Conservation (phyloP, 2,329 filamentous ascomycete genomes). For the Chrysoporthe austroafricana region DNA sequence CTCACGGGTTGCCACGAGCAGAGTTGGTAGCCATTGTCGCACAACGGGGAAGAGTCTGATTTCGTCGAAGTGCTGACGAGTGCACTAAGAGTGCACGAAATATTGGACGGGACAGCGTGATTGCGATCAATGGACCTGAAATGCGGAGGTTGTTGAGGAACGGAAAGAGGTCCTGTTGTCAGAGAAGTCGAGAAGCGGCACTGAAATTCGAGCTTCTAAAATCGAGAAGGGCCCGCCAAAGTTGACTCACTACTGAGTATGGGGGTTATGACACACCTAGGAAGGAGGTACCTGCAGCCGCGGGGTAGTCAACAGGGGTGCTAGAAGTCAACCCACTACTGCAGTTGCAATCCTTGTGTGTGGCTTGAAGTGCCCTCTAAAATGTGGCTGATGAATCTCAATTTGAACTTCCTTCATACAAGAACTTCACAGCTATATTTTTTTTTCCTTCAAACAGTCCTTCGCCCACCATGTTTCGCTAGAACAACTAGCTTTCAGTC, state of each 20-base stretch:
- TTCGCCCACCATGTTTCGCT: not conserved
- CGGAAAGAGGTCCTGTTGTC: conserved; percentile 6
- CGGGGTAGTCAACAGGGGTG: conserved; percentile 11
- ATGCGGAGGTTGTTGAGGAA: not conserved
- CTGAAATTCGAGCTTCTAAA: not conserved
- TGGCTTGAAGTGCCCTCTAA: not conserved
- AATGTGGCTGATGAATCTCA: conserved; percentile 1
- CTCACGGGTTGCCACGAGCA: conserved; percentile 52
- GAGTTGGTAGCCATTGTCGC: conserved; percentile 64
- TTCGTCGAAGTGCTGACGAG: conserved; percentile 54
- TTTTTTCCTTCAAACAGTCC: not conserved
- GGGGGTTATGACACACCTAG: conserved; percentile 5
- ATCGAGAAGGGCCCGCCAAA: not conserved
- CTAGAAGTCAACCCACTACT: not conserved
- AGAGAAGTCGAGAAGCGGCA: conserved; percentile 8
- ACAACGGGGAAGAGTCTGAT: conserved; percentile 43
- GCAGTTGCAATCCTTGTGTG: not conserved
- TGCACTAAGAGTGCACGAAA: conserved; percentile 61
- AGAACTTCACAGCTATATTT: not conserved
- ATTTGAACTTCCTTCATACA: not conserved
- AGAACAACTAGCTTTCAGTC: not conserved
- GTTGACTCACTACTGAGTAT: conserved; percentile 17
- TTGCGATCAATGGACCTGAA: conserved; percentile 25
- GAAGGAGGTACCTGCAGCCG: conserved; percentile 5
- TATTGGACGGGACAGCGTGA: conserved; percentile 35